These are phyloP conservation scores for Vanderwaltozyma verrucispora DNA, from an alignment of 805 yeast genomes.

Conservation along the genomic window DNA sequence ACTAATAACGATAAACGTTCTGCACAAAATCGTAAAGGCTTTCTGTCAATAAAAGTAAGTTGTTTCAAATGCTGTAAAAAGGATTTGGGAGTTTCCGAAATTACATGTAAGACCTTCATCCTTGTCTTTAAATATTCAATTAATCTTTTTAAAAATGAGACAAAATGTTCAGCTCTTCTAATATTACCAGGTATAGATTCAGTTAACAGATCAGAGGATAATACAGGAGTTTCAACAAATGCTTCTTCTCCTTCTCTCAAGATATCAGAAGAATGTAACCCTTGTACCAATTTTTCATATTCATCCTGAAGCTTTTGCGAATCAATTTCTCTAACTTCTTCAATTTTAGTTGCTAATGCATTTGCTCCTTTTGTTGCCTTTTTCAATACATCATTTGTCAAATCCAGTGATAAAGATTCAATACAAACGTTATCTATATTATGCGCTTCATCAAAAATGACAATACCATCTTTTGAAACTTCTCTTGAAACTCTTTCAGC, in stretches of 20 bases:
- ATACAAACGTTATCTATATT: conserved; percentile 98
- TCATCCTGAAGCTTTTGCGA: conserved; percentile 79
- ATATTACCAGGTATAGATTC: conserved; percentile 98
- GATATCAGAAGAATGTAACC: conserved; percentile 73
- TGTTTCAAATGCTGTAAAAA: conserved; percentile 90
- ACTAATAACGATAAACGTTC: conserved; percentile 84
- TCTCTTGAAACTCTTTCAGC: conserved; percentile 92
- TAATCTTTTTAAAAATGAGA: conserved; percentile 83
- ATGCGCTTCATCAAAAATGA: conserved; percentile 97
- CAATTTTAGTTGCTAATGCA: conserved; percentile 69
- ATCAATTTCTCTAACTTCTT: conserved; percentile 73
- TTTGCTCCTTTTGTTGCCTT: conserved; percentile 83
- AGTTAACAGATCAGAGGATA: conserved; percentile 73
- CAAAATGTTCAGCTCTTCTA: conserved; percentile 92
- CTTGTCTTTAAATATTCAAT: conserved; percentile 92
- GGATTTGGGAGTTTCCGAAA: conserved; percentile 94
- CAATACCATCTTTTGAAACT: conserved; percentile 82
- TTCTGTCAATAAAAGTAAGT: conserved; percentile 81
- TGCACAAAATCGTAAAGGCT: conserved; percentile 86
- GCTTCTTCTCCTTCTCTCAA: conserved; percentile 39
- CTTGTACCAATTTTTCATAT: conserved; percentile 83
- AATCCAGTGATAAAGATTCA: conserved; percentile 83
- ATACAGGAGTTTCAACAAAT: conserved; percentile 78
- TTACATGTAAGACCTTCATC: conserved; percentile 95
- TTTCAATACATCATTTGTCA: conserved; percentile 82